These are phyloP conservation scores for Sapria himalayana DNA, from an alignment of 345 rosid species.

Conservation along the genomic window DNA sequence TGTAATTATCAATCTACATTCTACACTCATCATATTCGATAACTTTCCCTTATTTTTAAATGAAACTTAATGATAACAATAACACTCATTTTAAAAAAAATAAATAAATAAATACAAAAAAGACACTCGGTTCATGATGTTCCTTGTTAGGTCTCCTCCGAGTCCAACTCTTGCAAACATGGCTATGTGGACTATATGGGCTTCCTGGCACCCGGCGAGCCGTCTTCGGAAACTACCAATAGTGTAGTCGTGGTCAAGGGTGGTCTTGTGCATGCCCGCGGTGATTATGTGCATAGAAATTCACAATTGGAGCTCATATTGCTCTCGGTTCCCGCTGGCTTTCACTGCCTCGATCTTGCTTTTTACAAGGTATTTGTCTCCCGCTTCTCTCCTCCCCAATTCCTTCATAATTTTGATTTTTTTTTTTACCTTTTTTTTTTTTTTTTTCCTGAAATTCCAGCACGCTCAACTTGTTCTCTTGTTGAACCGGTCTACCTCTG, in stretches of 20 bases:
- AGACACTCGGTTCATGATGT: too few species aligned
- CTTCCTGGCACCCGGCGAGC: conserved; percentile 40
- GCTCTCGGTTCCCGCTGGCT: conserved; percentile 40
- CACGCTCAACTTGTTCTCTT: conserved; percentile 49
- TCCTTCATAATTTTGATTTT: conserved; percentile 1
- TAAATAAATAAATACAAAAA: too few species aligned
- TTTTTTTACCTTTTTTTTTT: neutral
- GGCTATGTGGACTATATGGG: conserved; percentile 42
- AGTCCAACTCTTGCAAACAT: conserved; percentile 11
- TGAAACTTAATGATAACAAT: too few species aligned
- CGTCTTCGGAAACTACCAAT: conserved; percentile 24
- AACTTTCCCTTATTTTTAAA: too few species aligned
- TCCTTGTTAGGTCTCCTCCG: too few species aligned
- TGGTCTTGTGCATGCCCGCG: conserved; percentile 22
- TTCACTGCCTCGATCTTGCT: conserved; percentile 52
- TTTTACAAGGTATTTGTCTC: conserved; percentile 45
- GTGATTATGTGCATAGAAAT: conserved; percentile 16
- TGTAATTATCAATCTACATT: too few species aligned
- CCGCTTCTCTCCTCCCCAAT: neutral
- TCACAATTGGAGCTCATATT: conserved; percentile 40
- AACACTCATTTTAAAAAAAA: too few species aligned
- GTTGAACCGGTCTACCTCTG: conserved; percentile 22
- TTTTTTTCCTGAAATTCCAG: conserved; percentile 17
- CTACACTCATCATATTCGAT: too few species aligned
- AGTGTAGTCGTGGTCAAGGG: conserved; percentile 41